Conservation (phyloP, 2,329 filamentous ascomycete genomes). For the Gnomoniopsis smithogilvyi region DNA sequence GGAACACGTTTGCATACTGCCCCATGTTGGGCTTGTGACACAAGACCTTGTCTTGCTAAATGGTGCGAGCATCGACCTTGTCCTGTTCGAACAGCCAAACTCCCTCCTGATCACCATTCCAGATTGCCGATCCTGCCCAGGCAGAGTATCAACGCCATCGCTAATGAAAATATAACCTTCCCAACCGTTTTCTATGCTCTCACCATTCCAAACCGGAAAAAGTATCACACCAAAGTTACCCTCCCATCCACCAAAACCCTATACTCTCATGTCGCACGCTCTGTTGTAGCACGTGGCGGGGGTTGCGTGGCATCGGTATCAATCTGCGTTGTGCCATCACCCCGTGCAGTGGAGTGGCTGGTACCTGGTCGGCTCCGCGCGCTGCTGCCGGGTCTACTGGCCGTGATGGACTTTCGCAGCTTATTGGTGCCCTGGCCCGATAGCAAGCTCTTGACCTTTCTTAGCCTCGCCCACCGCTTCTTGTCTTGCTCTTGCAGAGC, state of each 20-base stretch:
- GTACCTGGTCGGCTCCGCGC: conserved; percentile 19
- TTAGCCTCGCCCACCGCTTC: conserved; percentile 68
- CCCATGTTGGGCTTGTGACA: too few relatives aligned
- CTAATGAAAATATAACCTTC: neutral
- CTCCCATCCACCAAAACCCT: neutral
- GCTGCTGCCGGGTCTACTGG: conserved; percentile 37
- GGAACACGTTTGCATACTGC: too few relatives aligned
- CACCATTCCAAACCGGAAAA: neutral
- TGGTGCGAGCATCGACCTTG: too few relatives aligned
- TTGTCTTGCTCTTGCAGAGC: conserved; percentile 60
- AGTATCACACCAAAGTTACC: neutral
- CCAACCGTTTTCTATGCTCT: neutral
- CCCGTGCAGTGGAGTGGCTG: conserved; percentile 14
- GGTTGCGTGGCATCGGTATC: neutral
- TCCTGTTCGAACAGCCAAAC: neutral
- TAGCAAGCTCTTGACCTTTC: conserved; percentile 69
- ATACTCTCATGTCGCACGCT: neutral
- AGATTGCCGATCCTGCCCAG: neutral
- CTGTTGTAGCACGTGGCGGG: neutral
- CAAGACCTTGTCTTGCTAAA: too few relatives aligned
- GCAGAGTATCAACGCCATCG: neutral
- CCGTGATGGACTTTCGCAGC: conserved; percentile 33
- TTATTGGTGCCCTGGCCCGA: conserved; percentile 61
- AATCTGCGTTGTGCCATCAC: neutral
- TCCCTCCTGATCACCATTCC: neutral